Conservation (phyloP, 257 asterid genomes). For the Dorcoceras hygrometricum region DNA sequence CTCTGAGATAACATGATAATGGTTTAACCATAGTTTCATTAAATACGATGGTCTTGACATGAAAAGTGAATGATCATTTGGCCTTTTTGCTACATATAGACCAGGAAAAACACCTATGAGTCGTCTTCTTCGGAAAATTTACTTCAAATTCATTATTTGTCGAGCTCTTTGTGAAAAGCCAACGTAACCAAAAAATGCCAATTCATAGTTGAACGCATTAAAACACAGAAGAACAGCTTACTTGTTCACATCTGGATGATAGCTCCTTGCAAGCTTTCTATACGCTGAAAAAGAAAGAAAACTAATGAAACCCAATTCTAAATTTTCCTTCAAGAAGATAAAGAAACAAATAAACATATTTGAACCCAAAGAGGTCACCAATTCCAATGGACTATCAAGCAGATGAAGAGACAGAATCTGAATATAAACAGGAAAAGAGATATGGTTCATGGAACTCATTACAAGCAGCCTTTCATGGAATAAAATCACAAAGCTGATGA, state of each 20-base stretch:
- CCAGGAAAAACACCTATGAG: neutral
- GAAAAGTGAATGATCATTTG: slow-evolving; percentile 10
- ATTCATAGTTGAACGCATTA: slow-evolving; percentile 11
- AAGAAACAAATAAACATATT: neutral
- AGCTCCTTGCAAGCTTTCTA: slow-evolving; percentile 91
- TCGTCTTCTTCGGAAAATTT: slow-evolving; percentile 11
- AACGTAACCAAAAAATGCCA: slow-evolving; percentile 15
- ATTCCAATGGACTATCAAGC: neutral
- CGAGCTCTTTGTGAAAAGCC: neutral
- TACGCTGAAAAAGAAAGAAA: slow-evolving; percentile 57
- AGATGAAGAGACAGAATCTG: neutral
- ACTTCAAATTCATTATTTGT: slow-evolving; percentile 7
- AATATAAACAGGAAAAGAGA: slow-evolving; percentile 8
- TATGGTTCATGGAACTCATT: neutral
- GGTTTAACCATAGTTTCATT: slow-evolving; percentile 6
- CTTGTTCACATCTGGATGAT: slow-evolving; percentile 99
- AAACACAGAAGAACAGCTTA: slow-evolving; percentile 35
- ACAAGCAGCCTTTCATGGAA: neutral
- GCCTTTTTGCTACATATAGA: neutral
- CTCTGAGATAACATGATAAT: neutral
- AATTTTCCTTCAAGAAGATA: neutral
- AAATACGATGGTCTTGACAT: neutral
- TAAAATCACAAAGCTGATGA: too few relatives aligned
- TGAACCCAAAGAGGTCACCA: neutral
- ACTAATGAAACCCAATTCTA: neutral